A percentile compares a stretch with the other conserved stretches of the same genome.
Conservation (phyloP, 2,329 filamentous ascomycete species). For the Trichoderma simmonsii region DNA sequence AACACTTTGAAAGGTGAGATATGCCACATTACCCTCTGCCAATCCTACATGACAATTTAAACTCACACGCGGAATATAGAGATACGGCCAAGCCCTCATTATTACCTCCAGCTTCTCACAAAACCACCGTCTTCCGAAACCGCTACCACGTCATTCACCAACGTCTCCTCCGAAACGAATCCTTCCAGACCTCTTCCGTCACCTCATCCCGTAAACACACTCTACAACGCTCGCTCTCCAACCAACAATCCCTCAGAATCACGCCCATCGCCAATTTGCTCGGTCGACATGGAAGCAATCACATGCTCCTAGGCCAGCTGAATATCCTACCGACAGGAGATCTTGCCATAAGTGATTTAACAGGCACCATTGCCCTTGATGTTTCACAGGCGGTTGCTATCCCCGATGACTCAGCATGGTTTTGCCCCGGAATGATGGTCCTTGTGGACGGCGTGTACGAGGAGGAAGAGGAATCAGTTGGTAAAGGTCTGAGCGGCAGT, state of each 20-base stretch:
- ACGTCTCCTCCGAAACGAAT: constrained; percentile 85
- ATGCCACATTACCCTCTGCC: not conserved
- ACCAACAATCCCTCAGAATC: constrained; percentile 74
- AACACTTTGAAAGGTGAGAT: constrained; percentile 77
- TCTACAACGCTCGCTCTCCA: constrained; percentile 58
- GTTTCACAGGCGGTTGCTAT: constrained; percentile 76
- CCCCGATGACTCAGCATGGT: constrained; percentile 85
- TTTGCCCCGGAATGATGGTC: constrained; percentile 93
- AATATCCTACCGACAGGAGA: constrained; percentile 76
- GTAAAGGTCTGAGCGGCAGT: constrained; percentile 69
- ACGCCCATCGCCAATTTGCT: constrained; percentile 76
- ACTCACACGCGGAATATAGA: constrained; percentile 34
- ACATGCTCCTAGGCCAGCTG: constrained; percentile 83
- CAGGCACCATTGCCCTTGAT: constrained; percentile 83
- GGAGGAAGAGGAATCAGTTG: constrained; percentile 74
- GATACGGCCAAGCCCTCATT: constrained; percentile 63
- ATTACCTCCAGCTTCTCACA: constrained; percentile 74
- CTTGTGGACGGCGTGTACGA: constrained; percentile 95
- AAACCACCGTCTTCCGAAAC: constrained; percentile 82
- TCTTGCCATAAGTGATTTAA: constrained; percentile 79
- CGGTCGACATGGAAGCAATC: constrained; percentile 77
- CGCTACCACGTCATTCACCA: constrained; percentile 91
- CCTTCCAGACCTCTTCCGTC: constrained; percentile 81
- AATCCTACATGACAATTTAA: not conserved
- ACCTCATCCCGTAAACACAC: constrained; percentile 55